These are phyloP conservation scores for Pseudogymnoascus sp. DNA, from an alignment of 2,329 filamentous ascomycete genomes.

Conservation along the genomic window DNA sequence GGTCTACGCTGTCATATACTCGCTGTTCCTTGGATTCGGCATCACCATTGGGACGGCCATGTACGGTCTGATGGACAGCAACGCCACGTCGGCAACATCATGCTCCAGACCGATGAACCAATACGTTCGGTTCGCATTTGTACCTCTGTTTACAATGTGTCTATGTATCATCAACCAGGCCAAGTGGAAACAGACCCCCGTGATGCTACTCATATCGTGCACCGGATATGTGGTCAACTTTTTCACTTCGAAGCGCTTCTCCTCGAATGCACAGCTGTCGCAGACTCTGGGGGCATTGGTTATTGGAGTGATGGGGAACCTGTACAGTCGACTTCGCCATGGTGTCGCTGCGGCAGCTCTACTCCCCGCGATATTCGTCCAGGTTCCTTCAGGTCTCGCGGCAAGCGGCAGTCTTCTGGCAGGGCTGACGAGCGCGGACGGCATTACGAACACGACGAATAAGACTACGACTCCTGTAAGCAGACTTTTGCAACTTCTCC, in stretches of 20 bases:
- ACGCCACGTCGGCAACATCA: conserved; percentile 38
- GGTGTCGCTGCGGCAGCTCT: conserved; percentile 74
- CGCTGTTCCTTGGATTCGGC: conserved; percentile 48
- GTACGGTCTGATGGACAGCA: conserved; percentile 42
- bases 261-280: conserved; percentile 63
- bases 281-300: conserved; percentile 69
- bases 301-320: conserved; percentile 68
- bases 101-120: conserved; percentile 40
- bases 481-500: background rate
- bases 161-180: conserved; percentile 72
- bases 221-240: conserved; percentile 70
- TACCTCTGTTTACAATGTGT: conserved; percentile 63
- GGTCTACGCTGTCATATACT: conserved; percentile 52
- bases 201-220: conserved; percentile 67
- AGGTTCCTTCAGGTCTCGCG: conserved; percentile 55
- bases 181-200: conserved; percentile 70
- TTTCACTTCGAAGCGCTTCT: conserved; percentile 58
- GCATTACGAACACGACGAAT: conserved; percentile 35
- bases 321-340: conserved; percentile 57
- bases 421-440: conserved; percentile 48
- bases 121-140: conserved; percentile 61
- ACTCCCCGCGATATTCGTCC: conserved; percentile 76
- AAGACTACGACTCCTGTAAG: background rate
- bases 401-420: conserved; percentile 50
- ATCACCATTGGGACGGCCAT: conserved; percentile 49